Evolutionary conservation across 768 basidiomycete species (phyloP).

Genomic region (Hemileccinum rubropunctum): DNA sequence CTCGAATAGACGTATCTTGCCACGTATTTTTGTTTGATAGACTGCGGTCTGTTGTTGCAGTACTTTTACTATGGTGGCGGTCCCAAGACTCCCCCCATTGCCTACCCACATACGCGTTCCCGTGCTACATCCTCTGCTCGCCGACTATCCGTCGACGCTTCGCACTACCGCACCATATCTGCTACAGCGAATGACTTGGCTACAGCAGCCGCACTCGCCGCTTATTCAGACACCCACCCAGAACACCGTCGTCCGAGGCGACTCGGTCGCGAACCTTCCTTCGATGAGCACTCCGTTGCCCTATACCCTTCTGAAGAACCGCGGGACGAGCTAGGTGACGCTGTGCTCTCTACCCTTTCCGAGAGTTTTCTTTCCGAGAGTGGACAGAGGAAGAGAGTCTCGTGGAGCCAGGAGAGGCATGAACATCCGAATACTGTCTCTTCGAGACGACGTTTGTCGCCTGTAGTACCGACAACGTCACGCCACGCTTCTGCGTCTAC

Average conservation of each 20-base stretch:
- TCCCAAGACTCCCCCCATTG: constrained; percentile 32
- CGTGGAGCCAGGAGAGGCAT: constrained; percentile 71
- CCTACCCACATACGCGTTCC: constrained; percentile 39
- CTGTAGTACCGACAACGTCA: constrained; percentile 32
- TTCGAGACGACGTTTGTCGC: constrained; percentile 35
- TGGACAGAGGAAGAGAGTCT: constrained; percentile 54
- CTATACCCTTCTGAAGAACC: constrained; percentile 21
- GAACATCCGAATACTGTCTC: constrained; percentile 43
- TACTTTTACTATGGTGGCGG: constrained; percentile 70
- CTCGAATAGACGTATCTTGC: constrained; percentile 78
- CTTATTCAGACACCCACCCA: constrained; percentile 52
- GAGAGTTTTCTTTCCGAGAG: constrained; percentile 80
- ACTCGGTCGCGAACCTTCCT: constrained; percentile 20
- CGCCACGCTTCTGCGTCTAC: constrained; percentile 26
- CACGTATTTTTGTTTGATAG: constrained; percentile 84
- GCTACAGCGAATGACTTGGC: constrained; percentile 71
- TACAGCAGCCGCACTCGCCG: constrained; percentile 65
- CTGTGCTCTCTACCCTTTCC: constrained; percentile 53
- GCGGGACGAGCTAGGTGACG: constrained; percentile 49
- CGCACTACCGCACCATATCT: constrained; percentile 68
- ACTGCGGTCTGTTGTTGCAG: constrained; percentile 71
- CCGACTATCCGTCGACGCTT: constrained; percentile 51
- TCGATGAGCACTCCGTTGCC: constrained; percentile 17
- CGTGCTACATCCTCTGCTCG: constrained; percentile 44
- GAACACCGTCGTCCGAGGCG: constrained; percentile 33